Evolutionary conservation across 345 rosid genomes (phyloP).

Genomic region (Hibiscus tridactylites): DNA sequence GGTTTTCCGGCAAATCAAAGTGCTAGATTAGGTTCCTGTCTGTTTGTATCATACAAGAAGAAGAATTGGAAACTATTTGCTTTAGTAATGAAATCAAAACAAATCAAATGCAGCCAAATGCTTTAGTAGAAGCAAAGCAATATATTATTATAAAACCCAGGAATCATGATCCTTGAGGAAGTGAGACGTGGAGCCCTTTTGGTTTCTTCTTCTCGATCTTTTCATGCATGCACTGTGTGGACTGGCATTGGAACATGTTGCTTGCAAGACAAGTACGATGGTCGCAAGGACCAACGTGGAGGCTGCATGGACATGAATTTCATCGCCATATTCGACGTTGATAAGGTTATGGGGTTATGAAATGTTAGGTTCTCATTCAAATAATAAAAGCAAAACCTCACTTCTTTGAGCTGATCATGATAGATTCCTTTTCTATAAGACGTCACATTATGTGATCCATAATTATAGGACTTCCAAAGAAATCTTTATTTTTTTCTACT

Average conservation of each 20-base stretch:
- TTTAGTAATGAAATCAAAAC: neutral
- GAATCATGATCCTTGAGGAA: neutral
- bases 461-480: neutral
- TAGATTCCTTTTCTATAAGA: neutral
- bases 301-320: neutral
- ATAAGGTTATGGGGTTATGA: neutral
- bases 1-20: slow-evolving; percentile 1
- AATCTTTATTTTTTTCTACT: too few species aligned
- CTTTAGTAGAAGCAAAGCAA: slow-evolving; percentile 1
- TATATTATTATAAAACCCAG: neutral
- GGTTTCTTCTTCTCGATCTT: neutral
- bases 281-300: neutral
- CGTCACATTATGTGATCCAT: too few species aligned
- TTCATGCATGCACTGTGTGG: neutral
- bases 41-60: neutral
- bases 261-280: neutral
- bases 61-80: neutral
- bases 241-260: neutral
- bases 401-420: neutral
- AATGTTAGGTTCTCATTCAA: neutral
- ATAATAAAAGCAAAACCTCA: neutral
- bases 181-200: neutral
- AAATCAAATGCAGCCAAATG: neutral
- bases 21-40: neutral
- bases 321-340: neutral